Evolutionary conservation across 1,284 basidiomycete genomes (phyloP).

Genomic region (Cutaneotrichosporon arboriforme): DNA sequence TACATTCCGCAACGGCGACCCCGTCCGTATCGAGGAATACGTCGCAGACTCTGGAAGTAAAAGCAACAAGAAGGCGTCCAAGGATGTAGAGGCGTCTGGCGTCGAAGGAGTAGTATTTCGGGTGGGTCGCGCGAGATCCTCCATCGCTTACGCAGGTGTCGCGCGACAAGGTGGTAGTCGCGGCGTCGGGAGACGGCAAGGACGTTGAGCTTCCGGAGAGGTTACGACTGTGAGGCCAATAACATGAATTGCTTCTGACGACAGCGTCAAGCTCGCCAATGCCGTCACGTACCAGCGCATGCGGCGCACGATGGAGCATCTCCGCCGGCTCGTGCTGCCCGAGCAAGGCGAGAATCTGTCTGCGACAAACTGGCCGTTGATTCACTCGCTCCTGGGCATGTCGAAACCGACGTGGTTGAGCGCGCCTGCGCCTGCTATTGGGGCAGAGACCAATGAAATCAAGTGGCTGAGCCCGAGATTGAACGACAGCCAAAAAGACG

Average conservation of each 20-base stretch:
- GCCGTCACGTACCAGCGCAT: constrained; percentile 87
- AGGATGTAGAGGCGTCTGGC: constrained; percentile 32
- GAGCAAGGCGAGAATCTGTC: not conserved
- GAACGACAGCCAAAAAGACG: constrained; percentile 77
- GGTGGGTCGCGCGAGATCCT: constrained; percentile 44
- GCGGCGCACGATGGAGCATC: constrained; percentile 66
- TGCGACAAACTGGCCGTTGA: constrained; percentile 47
- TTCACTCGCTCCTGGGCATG: constrained; percentile 64
- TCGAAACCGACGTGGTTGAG: constrained; percentile 33
- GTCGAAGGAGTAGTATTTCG: constrained; percentile 78
- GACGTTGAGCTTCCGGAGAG: constrained; percentile 75
- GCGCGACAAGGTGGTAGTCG: constrained; percentile 68
- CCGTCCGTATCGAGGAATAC: constrained; percentile 75
- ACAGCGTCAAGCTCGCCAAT: constrained; percentile 80
- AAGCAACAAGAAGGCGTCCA: constrained; percentile 51
- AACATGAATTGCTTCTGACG: not conserved
- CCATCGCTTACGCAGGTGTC: constrained; percentile 55
- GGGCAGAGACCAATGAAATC: constrained; percentile 43
- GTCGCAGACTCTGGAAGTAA: constrained; percentile 52
- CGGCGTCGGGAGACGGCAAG: constrained; percentile 58
- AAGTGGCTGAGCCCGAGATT: constrained; percentile 68
- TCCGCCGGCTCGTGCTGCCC: constrained; percentile 53
- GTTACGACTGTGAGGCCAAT: constrained; percentile 60
- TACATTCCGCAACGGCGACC: constrained; percentile 73
- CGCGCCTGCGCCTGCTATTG: constrained; percentile 1